Evolutionary conservation across 2,329 filamentous ascomycete genomes (phyloP).

Genomic region (Colletotrichum chlorophyti): DNA sequence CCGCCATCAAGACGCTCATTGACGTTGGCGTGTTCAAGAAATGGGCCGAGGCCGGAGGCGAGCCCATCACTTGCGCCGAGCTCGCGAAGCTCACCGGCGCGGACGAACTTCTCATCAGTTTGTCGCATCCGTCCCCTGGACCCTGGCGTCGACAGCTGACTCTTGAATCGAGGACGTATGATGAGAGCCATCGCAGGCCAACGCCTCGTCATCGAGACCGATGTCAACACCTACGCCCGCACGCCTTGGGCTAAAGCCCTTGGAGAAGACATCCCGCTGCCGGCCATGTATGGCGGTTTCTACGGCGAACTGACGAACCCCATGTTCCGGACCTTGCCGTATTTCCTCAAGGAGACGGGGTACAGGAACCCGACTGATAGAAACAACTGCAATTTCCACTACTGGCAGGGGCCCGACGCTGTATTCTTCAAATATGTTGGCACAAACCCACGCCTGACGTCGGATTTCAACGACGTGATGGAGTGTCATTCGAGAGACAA

Average conservation of each 20-base stretch:
- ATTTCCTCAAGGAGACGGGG: slow-evolving; percentile 39
- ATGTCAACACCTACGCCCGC: slow-evolving; percentile 40
- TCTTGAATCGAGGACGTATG: slow-evolving; percentile 36
- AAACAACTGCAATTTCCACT: slow-evolving; percentile 41
- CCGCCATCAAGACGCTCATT: slow-evolving; percentile 44
- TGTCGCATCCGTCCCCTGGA: background rate
- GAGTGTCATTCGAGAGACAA: slow-evolving; percentile 46
- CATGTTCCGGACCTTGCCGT: slow-evolving; percentile 40
- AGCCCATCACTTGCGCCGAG: slow-evolving; percentile 37
- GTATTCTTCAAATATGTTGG: slow-evolving; percentile 42
- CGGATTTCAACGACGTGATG: slow-evolving; percentile 44
- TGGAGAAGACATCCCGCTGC: slow-evolving; percentile 36
- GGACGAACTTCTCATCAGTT: slow-evolving; percentile 42
- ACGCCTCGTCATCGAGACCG: slow-evolving; percentile 41
- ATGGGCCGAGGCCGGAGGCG: slow-evolving; percentile 40
- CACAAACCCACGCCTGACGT: slow-evolving; percentile 35
- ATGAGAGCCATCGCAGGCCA: slow-evolving; percentile 44
- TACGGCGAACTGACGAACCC: slow-evolving; percentile 40
- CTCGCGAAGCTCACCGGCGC: slow-evolving; percentile 41
- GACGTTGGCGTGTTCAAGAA: slow-evolving; percentile 44
- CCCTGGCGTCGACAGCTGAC: background rate
- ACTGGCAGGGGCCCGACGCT: slow-evolving; percentile 33
- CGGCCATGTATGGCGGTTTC: slow-evolving; percentile 40
- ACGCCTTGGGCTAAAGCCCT: slow-evolving; percentile 41
- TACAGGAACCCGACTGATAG: slow-evolving; percentile 43